Percentiles rank a stretch among this genome's conserved stretches.
Evolutionary conservation across 768 basidiomycete species (phyloP).

Genomic region (Collybiopsis confluens): DNA sequence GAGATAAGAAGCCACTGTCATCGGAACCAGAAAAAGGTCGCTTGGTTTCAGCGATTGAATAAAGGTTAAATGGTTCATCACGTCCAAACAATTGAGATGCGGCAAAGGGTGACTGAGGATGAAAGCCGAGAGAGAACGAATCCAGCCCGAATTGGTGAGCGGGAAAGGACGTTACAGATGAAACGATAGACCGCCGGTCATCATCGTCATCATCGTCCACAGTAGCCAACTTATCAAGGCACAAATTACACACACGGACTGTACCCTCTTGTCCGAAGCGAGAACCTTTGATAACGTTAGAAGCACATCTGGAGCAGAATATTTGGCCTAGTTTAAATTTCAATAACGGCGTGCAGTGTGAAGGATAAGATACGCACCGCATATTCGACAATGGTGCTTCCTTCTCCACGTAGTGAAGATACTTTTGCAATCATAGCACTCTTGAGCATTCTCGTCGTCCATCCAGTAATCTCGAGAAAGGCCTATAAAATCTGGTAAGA

Average conservation of each 20-base stretch:
- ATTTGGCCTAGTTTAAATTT: conserved; percentile 66
- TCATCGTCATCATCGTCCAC: conserved; percentile 90
- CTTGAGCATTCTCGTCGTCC: conserved; percentile 94
- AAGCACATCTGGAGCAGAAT: conserved; percentile 95
- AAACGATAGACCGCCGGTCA: conserved; percentile 75
- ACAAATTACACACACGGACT: conserved; percentile 93
- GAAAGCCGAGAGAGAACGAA: conserved; percentile 26
- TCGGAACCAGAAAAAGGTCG: conserved; percentile 51
- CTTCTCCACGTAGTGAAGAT: conserved; percentile 91
- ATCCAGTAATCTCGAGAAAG: conserved; percentile 96
- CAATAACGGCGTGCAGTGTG: neutral
- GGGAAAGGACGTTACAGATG: conserved; percentile 67
- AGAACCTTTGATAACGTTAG: conserved; percentile 91
- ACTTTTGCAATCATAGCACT: conserved; percentile 94
- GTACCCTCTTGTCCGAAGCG: conserved; percentile 95
- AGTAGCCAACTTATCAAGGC: conserved; percentile 86
- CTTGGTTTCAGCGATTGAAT: conserved; percentile 77
- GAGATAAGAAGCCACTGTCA: conserved; percentile 46
- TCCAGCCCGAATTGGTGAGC: conserved; percentile 70
- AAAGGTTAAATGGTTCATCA: conserved; percentile 76
- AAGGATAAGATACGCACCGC: conserved; percentile 49
- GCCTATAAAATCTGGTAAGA: conserved; percentile 38
- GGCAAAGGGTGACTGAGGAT: conserved; percentile 84
- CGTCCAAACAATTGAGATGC: conserved; percentile 81
- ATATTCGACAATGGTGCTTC: conserved; percentile 97